Evolutionary conservation across 768 basidiomycete species (phyloP).

Genomic region (Sporobolomyces pararoseus): DNA sequence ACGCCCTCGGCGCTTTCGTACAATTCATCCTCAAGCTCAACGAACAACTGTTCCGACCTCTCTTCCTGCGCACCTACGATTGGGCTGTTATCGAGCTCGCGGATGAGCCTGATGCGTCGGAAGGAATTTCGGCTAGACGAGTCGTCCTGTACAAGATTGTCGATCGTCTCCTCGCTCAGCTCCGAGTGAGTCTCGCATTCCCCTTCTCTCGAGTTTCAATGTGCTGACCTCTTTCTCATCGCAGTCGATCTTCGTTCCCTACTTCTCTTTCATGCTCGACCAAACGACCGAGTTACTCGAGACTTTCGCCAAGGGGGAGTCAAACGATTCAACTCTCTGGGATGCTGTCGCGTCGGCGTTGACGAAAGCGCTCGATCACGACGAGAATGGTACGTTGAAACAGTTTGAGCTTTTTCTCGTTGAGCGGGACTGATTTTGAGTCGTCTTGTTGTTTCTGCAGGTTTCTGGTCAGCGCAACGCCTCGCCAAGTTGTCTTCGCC

Average conservation of each 20-base stretch:
- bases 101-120: slow-evolving; percentile 52
- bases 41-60: slow-evolving; percentile 80
- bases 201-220: not conserved
- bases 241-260: slow-evolving; percentile 82
- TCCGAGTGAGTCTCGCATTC: slow-evolving; percentile 61
- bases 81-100: slow-evolving; percentile 70
- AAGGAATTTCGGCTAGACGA: slow-evolving; percentile 55
- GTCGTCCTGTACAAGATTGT: slow-evolving; percentile 74
- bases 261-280: slow-evolving; percentile 71
- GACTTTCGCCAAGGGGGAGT: slow-evolving; percentile 51
- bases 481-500: slow-evolving; percentile 61
- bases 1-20: slow-evolving; percentile 61
- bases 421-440: not conserved
- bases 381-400: slow-evolving; percentile 68
- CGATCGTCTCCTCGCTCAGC: slow-evolving; percentile 70
- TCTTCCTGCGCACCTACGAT: slow-evolving; percentile 87
- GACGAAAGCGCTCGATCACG: slow-evolving; percentile 65
- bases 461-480: slow-evolving; percentile 85
- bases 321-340: slow-evolving; percentile 60
- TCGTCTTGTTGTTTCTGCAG: slow-evolving; percentile 51
- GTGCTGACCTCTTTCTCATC: slow-evolving; percentile 1
- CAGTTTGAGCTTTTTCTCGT: not conserved
- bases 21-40: slow-evolving; percentile 89
- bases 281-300: slow-evolving; percentile 65
- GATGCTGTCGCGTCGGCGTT: slow-evolving; percentile 60